Evolutionary conservation across 768 basidiomycete species (phyloP).

Genomic region (Naganishia vaughanmartiniae): DNA sequence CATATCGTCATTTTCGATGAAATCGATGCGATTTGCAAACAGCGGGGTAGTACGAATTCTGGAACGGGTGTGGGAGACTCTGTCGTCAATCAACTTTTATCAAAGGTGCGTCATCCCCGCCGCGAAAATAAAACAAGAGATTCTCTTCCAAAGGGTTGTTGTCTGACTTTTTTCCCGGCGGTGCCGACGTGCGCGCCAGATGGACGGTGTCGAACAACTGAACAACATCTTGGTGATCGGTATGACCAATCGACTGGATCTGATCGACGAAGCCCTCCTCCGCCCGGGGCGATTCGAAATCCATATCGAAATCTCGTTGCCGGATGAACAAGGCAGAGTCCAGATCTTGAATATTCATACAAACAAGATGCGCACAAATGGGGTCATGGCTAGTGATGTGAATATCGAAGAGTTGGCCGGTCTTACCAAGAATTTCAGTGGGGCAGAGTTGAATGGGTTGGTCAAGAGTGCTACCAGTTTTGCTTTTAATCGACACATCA

Average conservation of each 20-base stretch:
- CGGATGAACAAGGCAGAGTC: constrained; percentile 83
- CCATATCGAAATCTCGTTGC: constrained; percentile 98
- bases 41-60: constrained; percentile 83
- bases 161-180: no score
- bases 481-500: constrained; percentile 95
- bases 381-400: constrained; percentile 85
- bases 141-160: no score
- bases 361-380: constrained; percentile 83
- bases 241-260: constrained; percentile 97
- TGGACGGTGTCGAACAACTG: constrained; percentile 98
- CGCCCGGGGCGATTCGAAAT: constrained; percentile 98
- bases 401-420: constrained; percentile 75
- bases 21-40: constrained; percentile 96
- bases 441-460: constrained; percentile 90
- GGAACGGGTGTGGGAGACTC: constrained; percentile 99
- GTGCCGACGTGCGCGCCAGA: no score
- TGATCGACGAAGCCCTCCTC: constrained; percentile 97
- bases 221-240: constrained; percentile 99
- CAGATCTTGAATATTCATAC: constrained; percentile 98
- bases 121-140: no score
- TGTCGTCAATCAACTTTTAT: constrained; percentile 95
- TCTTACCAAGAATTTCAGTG: constrained; percentile 93
- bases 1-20: constrained; percentile 99
- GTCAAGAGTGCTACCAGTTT: constrained; percentile 98
- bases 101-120: constrained; percentile 70